Evolutionary conservation across 345 rosid genomes (phyloP).

Genomic region (Eucalyptus curtisii): DNA sequence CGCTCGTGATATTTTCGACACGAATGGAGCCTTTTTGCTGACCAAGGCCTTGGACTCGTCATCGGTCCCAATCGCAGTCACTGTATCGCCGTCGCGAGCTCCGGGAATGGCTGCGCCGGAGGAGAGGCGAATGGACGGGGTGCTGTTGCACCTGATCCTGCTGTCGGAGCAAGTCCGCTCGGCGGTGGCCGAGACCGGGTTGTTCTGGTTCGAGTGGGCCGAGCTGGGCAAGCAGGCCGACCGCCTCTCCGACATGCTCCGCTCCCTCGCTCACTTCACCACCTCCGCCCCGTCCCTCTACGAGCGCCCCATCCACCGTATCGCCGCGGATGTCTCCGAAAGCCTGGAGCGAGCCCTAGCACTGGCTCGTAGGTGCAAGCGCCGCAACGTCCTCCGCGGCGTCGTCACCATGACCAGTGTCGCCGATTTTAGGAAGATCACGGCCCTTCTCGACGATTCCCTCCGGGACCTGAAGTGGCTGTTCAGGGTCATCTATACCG

Average conservation of each 20-base stretch:
- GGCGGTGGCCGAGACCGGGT: slow-evolving; percentile 39
- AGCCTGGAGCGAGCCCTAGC: slow-evolving; percentile 1
- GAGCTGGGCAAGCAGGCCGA: slow-evolving; percentile 46
- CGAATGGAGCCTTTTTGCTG: no score
- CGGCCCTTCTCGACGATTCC: not conserved
- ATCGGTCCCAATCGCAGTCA: not conserved
- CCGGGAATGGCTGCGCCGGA: not conserved
- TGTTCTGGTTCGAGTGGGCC: slow-evolving; percentile 37
- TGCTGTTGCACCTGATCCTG: slow-evolving; percentile 18
- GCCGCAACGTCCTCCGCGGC: not conserved
- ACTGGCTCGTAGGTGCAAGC: not conserved
- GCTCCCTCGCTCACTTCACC: slow-evolving; percentile 34
- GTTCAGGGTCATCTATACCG: not conserved
- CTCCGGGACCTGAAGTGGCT: slow-evolving; percentile 3
- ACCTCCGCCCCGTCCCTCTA: not conserved
- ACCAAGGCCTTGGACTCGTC: no score
- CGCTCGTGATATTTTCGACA: no score
- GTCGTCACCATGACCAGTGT: not conserved
- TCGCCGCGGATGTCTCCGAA: not conserved
- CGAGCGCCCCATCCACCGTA: not conserved
- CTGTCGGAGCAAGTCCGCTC: slow-evolving; percentile 44
- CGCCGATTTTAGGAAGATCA: not conserved
- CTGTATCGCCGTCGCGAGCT: not conserved
- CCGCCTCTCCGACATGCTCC: slow-evolving; percentile 48
- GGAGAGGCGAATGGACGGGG: slow-evolving; percentile 41